Base-by-base conservation (phyloP, 371 early-diverging fungal genomes). In the Rhizopus sp. region DNA sequence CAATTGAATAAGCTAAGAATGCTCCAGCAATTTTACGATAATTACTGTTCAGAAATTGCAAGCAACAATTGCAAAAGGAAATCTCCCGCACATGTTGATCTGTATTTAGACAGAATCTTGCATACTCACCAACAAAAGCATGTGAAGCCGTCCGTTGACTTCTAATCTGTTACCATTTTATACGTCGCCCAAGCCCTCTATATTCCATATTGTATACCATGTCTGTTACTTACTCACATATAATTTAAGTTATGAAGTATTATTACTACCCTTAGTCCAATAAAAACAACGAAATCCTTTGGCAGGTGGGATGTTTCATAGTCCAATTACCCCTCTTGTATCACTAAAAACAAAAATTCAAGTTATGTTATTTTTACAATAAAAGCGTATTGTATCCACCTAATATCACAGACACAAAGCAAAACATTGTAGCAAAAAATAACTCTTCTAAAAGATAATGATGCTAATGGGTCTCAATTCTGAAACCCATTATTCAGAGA, bases 1-100 rank as follows among this genome's bases (percentile, higher is more conserved):
- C 40, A 50, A 50, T 42, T 57, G 15, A 50, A 57, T 33, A 50
- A 57, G 44, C 50, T 57, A 17, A 57, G 15, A 57, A 57, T 48
- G 42, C 57, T 57, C 44, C 50, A 50, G 17, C 15, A 57, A 39
- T 57, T 57, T 50, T 57, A 57, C n/a, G 42, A 57, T 42, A 7
- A 50, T 50, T 50, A 50, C 23, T 57, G 50, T 38, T 9, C 50
- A 16, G 35, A 35, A 45, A 12, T 44, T 50, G 9, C 52, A 45
- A 58, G 38, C 51, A 51, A 37, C 51, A 32, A 51, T 35, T 8
- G 45, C 38, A 51, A 58, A 37, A 49, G 59, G 17, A 50, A 45
- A 45, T 29, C n/a, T 41, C 44, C 44, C 33, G 35, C 29, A 41
- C 30, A 53, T 48, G 34, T 23, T 34, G 49, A 42, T 53, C 37